These are phyloP conservation scores for Pittosporum tobira DNA, from an alignment of 129 eudicot genomes.

Conservation along the genomic window DNA sequence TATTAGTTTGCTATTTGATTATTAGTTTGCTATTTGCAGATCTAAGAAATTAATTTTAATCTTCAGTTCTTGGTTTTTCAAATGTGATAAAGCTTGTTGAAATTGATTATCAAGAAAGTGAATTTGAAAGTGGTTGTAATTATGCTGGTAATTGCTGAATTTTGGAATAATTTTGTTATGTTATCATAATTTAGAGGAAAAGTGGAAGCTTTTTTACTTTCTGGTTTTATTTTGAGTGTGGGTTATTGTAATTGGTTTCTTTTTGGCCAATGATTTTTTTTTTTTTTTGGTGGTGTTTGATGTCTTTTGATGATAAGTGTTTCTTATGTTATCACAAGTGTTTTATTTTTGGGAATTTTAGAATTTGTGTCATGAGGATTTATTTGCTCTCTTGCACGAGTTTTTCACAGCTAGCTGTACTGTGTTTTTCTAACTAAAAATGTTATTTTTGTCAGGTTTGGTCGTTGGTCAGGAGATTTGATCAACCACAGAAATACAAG, in stretches of 20 bases:
- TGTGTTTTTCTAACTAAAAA: background rate
- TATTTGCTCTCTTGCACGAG: too few relatives aligned
- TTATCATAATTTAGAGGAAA: background rate
- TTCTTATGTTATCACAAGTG: too few relatives aligned
- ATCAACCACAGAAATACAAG: constrained; percentile 77
- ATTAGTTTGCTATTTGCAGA: background rate
- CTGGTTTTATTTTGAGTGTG: background rate
- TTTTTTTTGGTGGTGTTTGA: too few relatives aligned
- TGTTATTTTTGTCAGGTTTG: constrained; percentile 41
- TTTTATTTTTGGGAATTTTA: too few relatives aligned
- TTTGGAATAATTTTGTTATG: background rate
- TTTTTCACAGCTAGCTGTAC: background rate
- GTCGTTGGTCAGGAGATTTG: constrained; percentile 72
- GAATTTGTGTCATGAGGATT: too few relatives aligned
- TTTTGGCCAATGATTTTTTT: too few relatives aligned
- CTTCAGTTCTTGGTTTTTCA: background rate
- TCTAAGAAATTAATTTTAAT: background rate
- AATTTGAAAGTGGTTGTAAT: too few relatives aligned
- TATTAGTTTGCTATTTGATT: too few relatives aligned
- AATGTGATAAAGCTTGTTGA: background rate
- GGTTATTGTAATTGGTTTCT: background rate
- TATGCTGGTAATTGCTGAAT: too few relatives aligned
- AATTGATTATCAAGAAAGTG: background rate
- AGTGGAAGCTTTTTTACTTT: background rate
- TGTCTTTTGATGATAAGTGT: too few relatives aligned